Base-by-base conservation (phyloP, 163 green algal genomes). In the Picocystis sp. region DNA sequence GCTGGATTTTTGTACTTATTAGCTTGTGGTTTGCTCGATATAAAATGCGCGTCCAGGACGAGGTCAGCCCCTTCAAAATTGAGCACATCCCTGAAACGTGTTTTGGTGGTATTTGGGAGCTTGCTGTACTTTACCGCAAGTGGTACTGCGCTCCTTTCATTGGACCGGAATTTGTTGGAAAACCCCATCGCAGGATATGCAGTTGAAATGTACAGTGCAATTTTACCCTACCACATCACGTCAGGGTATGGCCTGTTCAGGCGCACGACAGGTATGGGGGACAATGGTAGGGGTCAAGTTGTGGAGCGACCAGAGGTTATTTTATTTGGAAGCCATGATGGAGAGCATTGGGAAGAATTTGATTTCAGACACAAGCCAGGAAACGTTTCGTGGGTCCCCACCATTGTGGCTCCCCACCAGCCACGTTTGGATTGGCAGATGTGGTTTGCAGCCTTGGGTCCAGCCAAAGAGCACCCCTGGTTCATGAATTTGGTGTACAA, bases 351-450 rank as follows among this genome's bases (percentile, higher is more conserved):
- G 63, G 21, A 22, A 15, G 48, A 46, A 22, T 50, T 55, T 43
- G 34, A 63, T 10, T 63, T 71, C 33, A 58, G 38, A 25, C 58
- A 66, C 46, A 71, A 71, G 34, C 63, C 63, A 6, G 57, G 57
- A 9, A 35, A 61, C 13, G n/a, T 62, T 14, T 15, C 2, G 0
- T 43, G 21, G 22, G n/a, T 47, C 2, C 63, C 58, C 25, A 44
- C 52, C 11, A 63, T 34, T 35, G 58, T 66, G 3, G 63, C 63
- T 33, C 63, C 63, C 1, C 63, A 71, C 33, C 63, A 71, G 46
- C 63, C 63, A 1, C 41, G 63, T 19, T 25, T 63, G 15, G 57
- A 63, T 43, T 71, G 57, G 63, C 63, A 71, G 41, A 66, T 71
- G 63, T 71, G 63, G 63, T 71, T 71, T 45, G 56, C 63, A 13